Conservation (phyloP, 768 basidiomycete genomes). For the Hemileccinum impolitum region DNA sequence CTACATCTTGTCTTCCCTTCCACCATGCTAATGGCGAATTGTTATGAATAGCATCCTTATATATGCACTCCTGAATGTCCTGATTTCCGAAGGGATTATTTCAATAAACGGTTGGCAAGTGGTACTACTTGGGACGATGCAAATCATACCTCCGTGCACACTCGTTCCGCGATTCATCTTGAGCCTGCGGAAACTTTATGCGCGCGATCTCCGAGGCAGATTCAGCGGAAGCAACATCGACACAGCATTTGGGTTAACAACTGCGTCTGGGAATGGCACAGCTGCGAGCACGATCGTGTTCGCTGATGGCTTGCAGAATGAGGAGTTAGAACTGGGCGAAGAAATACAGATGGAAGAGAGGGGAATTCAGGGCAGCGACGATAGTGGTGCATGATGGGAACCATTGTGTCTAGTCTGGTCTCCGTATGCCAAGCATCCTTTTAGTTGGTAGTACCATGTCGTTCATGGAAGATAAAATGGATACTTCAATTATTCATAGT, state of each 20-base stretch:
- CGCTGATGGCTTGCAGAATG: neutral
- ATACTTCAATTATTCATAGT: too few species aligned
- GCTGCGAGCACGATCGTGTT: neutral
- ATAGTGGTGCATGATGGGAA: too few species aligned
- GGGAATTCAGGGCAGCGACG: too few species aligned
- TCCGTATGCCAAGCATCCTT: too few species aligned
- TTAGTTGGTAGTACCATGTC: too few species aligned
- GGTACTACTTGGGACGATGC: neutral
- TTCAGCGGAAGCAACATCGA: neutral
- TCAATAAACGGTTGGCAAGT: neutral
- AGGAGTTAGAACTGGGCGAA: too few species aligned
- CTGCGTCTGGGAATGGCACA: neutral
- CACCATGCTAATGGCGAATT: neutral
- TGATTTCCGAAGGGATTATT: neutral
- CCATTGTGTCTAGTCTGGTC: too few species aligned
- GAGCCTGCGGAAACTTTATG: neutral
- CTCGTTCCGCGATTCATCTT: constrained; percentile 2
- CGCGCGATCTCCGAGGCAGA: neutral
- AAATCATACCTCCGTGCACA: neutral
- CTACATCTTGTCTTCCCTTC: neutral
- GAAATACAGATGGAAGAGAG: too few species aligned
- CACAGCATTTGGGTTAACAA: neutral
- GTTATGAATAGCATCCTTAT: neutral
- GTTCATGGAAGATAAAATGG: too few species aligned
- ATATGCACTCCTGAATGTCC: neutral